Base-by-base conservation (phyloP, 106 monocot genomes). In the Alisma plantagoaquatica region DNA sequence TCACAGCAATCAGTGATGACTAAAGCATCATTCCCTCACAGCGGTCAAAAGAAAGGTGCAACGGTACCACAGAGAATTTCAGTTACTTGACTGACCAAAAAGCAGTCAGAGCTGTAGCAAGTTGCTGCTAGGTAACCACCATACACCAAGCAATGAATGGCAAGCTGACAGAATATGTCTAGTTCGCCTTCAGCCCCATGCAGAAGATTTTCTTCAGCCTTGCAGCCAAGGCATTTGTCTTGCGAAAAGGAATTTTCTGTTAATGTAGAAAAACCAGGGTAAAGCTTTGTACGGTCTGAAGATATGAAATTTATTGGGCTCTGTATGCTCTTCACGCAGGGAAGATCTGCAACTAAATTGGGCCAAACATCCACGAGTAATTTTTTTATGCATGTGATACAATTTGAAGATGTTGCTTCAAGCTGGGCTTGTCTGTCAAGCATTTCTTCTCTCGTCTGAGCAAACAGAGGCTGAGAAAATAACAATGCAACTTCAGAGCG, bases 91-190 rank as follows among this genome's bases (percentile, higher is more conserved):
- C 48, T 21, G 38, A 57, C 43, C 44, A 75, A 69, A 53, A 69
- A 51, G 63, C 58, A 51, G n/a, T 61, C n/a, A 20, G 64, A 31
- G 20, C 80, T 74, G 56, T 83, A 79, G 60, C 71, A 87, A 41
- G 83, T 72, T 60, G 29, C 66, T 43, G 73, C 82, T 16, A 93
- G 67, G 64, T 76, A 87, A 33, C 46, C 65, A 29, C 87, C 71
- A 54, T 87, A 87, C 8, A 10, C 33, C 33, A 93, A 43, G 28
- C 79, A 75, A 69, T 63, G 69, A 61, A 70, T 19, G 54, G 69
- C 76, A 61, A 93, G 58, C 29, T 51, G 43, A 25, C 41, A 49
- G 16, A 87, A 15, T 19, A n/a, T 59, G 16, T 25, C 48, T 31
- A 18, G 57, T 24, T 64, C 32, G 50, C 70, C 72, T 68, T 74